Base-by-base conservation (phyloP, 345 rosid species). In the Populus tremula region DNA sequence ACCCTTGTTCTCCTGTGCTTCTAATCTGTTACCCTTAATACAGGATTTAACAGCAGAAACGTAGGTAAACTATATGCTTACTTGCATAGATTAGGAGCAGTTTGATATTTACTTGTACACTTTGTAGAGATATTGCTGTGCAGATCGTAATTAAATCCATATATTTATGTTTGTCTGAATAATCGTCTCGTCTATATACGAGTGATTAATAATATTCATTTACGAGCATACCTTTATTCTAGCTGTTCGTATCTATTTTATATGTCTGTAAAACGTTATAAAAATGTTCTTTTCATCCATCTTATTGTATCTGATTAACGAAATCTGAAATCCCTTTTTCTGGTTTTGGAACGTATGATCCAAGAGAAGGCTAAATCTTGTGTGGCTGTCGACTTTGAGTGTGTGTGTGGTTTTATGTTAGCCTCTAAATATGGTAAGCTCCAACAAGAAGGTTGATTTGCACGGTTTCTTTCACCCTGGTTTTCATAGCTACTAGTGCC, bases 41-140 rank as follows among this genome's bases (percentile, higher is more conserved):
- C 11, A 38, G 71, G 71, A 39, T 25, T 47, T 47, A 0, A 11
- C 53, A 43, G 2, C 20, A 47, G 56, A 17, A 47, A 25, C 59
- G 14, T 59, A 8, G 27, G 31, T 47, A 1, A 33, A 68, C 5
- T 53, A 33, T 6, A 21, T 6, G 41, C 23, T 31, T 41, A 21
- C 2, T 45, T 25, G 59, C 50, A 38, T 21, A 35, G 45, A 53
- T 11, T 20, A 33, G 65, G 38, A 35, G 45, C 62, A 25, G 31
- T 35, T 2, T 4, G 25, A 21, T 69, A 11, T 39, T 5, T 69
- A 69, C 2, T 47, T 53, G 18, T 59, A 59, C 63, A 59, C 63
- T n/a, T n/a, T 43, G 72, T 69, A 39, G 54, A 69, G 72, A 38
- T 39, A 14, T n/a, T 65, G 53, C 13, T 69, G 53, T 41, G 72